Conservation (phyloP, 768 basidiomycete genomes). For the Lactarius psammicola region DNA sequence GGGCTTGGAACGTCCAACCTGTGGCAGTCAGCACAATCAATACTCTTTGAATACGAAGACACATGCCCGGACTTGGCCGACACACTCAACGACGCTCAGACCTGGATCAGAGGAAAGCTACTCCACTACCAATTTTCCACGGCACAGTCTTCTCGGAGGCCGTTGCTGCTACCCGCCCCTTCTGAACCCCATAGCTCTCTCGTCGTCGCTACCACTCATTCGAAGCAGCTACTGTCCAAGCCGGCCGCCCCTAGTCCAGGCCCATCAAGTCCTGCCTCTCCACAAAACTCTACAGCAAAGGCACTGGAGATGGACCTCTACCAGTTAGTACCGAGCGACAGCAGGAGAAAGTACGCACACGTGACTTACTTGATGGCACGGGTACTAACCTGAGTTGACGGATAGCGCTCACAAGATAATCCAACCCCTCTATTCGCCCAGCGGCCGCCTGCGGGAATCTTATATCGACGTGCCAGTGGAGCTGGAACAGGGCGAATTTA, state of each 20-base stretch:
- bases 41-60: conserved; percentile 4
- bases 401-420: not conserved
- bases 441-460: not conserved
- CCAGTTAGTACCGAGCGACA: not conserved
- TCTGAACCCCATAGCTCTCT: not conserved
- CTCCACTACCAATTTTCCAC: not conserved
- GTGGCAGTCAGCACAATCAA: not conserved
- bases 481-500: not conserved
- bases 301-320: not conserved
- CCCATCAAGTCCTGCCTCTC: not conserved
- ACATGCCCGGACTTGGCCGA: not conserved
- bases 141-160: not conserved
- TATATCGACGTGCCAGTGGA: not conserved
- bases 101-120: not conserved
- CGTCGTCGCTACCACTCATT: not conserved
- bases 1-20: not conserved
- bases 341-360: not conserved
- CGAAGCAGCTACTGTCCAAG: not conserved
- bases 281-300: not conserved
- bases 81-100: not conserved
- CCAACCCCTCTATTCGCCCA: not conserved
- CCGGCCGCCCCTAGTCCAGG: not conserved
- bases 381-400: not conserved
- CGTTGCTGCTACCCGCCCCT: not conserved
- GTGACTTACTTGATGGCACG: not conserved